Base-by-base conservation (phyloP, 495 filamentous ascomycete species). In the Pyrenula aspistea region DNA sequence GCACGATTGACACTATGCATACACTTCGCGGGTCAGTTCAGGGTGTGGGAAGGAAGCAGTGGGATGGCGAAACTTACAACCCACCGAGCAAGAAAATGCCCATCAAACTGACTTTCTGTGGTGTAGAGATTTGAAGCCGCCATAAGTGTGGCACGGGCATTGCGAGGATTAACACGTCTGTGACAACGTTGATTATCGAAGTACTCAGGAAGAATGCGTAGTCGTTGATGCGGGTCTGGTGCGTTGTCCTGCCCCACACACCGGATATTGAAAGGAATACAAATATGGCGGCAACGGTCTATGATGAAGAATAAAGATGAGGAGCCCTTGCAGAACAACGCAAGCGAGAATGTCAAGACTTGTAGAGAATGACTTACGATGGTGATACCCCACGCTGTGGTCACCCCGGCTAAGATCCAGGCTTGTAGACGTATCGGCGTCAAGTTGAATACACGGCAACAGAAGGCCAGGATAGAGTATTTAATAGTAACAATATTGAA, bases 401-500 rank as follows among this genome's bases (percentile, higher is more conserved):
- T 42, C 11, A 58, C 24, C n/a, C 22, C 48, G 19, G 48, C 53
- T 20, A 61, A 22, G n/a, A 58, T 25, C 24, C 48, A 61, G 2
- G 22, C n/a, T 1, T 56, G 48, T 15, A 61, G 11, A 20, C 49
- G 55, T 24, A 60, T 54, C 1, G n/a, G 21, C 3, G 22, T 47
- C 10, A 2, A n/a, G 15, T 25, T 22, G 22, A 65, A 64, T 15
- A 64, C 36, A 36, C 60, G 53, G 60, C 60, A 59, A 24, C 62
- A 62, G 53, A 66, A 62, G 1, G 58, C 55, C 19, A 66, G 20
- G 8, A 64, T 57, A 20, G 64, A 64, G 36, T 55, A 58, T 25
- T 62, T 66, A 12, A 57, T 55, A 10, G 51, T 47, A 56, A 47
- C 42, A 19, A 66, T 57, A 11, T 23, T n/a, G 12, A 24, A 12